Evolutionary conservation across 208 protist genomes (phyloP), one percentile per base, ranked within the genome.

Genomic region (Wallacemonas sp.): DNA sequence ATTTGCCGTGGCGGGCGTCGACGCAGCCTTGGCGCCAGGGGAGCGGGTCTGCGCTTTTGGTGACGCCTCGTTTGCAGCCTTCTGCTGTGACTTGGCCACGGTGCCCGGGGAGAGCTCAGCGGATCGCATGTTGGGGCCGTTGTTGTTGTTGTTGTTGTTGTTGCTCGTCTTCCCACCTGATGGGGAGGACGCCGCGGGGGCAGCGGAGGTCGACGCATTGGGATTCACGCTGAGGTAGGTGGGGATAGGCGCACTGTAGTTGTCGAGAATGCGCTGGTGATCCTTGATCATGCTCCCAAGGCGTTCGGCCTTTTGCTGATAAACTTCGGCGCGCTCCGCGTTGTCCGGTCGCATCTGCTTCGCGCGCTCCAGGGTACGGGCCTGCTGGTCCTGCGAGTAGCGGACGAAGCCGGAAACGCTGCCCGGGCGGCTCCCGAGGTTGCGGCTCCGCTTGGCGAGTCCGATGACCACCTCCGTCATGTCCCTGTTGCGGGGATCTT

Each of bases 321-420:
- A n/a, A n/a, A n/a, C n/a, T n/a, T n/a, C 61, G 43, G 54, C 17
- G 41, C 38, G 27, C 29, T 65, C 38, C 33, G 43, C 29, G n/a
- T 43, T 38, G 16, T 54, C 60, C 3, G 24, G 21, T 2, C 41
- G 27, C 21, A 38, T 39, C 14, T 17, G 5, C 12, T 12, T 36
- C 14, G n/a, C n/a, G 30, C n/a, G 4, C 52, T 58, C 19, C 14
- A 58, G 52, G 2, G 55, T 52, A 0, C 65, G 69, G n/a, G 46
- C 65, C 1, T 41, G 48, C 34, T 65, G 57, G 47, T 80, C 74
- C 49, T 84, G 73, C 21, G 70, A 77, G 52, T 77, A 76, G 32
- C 43, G 65, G 19, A 79, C 46, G 52, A 81, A 85, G 26, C 67
- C 66, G 19, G 49, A 44, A 44, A 85, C 68, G 65, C 70, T 76